Conservation (phyloP, 805 yeast species). For the Millerozyma acaciae region DNA sequence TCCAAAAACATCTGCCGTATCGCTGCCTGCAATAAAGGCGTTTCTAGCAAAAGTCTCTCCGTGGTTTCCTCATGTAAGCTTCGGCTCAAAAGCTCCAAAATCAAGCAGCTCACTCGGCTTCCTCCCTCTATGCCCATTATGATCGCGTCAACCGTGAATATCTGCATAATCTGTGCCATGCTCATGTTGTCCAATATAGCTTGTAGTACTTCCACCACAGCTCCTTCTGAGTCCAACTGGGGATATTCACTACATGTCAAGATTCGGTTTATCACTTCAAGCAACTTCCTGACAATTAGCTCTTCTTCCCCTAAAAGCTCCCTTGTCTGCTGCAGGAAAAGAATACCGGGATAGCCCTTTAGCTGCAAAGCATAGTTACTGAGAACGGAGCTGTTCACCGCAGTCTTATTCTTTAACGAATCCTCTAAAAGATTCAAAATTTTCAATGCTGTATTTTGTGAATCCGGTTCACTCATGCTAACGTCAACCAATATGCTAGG, state of each 20-base stretch:
- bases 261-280: constrained; percentile 8
- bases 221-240: constrained; percentile 12
- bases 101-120: background rate
- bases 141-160: constrained; percentile 16
- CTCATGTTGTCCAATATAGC: constrained; percentile 8
- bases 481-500: too few species aligned
- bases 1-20: constrained; percentile 1
- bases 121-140: constrained; percentile 2
- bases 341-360: background rate
- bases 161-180: constrained; percentile 10
- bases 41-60: constrained; percentile 1
- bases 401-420: background rate
- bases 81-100: constrained; percentile 3
- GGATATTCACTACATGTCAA: constrained; percentile 10
- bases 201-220: constrained; percentile 12
- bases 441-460: too few species aligned
- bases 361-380: background rate
- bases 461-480: too few species aligned
- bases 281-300: background rate
- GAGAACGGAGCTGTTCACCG: background rate
- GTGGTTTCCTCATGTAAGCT: constrained; percentile 2
- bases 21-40: constrained; percentile 2
- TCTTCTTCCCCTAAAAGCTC: background rate
- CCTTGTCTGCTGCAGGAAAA: too few species aligned
- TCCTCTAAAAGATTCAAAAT: too few species aligned